These are phyloP conservation scores for Tremella mesenterica DNA, from an alignment of 768 basidiomycete genomes.

Conservation along the genomic window DNA sequence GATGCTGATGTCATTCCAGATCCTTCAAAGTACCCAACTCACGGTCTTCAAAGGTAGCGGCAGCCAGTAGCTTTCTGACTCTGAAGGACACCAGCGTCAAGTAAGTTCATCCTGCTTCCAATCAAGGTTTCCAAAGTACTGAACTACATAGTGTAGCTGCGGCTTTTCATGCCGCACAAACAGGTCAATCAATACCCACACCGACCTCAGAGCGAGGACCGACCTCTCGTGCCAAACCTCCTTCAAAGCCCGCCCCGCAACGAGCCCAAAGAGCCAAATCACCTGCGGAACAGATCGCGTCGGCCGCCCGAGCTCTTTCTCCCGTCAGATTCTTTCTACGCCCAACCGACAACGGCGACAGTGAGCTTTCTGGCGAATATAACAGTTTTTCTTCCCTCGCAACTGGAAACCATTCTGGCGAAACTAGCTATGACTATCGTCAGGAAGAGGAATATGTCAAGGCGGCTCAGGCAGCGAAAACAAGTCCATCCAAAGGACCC, in stretches of 20 bases:
- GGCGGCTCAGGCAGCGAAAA: slow-evolving; percentile 8
- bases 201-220: slow-evolving; percentile 7
- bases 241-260: slow-evolving; percentile 6
- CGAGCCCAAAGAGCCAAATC: slow-evolving; percentile 19
- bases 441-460: slow-evolving; percentile 30
- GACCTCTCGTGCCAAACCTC: slow-evolving; percentile 6
- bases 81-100: slow-evolving; percentile 31
- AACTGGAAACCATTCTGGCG: slow-evolving; percentile 2
- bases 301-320: slow-evolving; percentile 30
- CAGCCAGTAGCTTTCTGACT: slow-evolving; percentile 7
- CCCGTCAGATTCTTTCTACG: slow-evolving; percentile 36
- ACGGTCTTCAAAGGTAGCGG: slow-evolving; percentile 3
- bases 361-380: slow-evolving; percentile 18
- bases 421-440: slow-evolving; percentile 28
- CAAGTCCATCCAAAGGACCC: slow-evolving; percentile 1
- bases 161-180: slow-evolving; percentile 35
- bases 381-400: slow-evolving; percentile 27
- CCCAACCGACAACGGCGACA: slow-evolving; percentile 19
- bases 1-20: neutral
- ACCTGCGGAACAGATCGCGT: slow-evolving; percentile 25
- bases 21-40: slow-evolving; percentile 25
- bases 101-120: slow-evolving; percentile 14
- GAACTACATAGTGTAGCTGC: slow-evolving; percentile 22
- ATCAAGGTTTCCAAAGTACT: too few species aligned
- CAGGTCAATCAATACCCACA: slow-evolving; percentile 13